Percentiles rank a stretch among this genome's conserved stretches.
phyloP scores from a whole-genome alignment of 140 eudicot genomes.

The Cichorium intybus region DNA sequence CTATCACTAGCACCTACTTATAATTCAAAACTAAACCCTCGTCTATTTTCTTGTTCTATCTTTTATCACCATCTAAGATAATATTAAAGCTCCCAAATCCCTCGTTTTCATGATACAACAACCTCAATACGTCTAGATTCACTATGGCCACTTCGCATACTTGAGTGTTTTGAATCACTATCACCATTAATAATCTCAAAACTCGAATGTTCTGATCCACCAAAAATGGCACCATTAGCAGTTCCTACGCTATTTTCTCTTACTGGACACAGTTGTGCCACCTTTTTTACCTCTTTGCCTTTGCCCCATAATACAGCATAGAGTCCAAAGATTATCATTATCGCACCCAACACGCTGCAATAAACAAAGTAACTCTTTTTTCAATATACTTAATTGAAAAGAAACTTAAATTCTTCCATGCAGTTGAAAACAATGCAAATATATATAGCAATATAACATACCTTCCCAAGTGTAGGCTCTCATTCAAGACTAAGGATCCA shows the following conservation, averaged over 20 bases:
- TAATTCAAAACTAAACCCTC: background rate
- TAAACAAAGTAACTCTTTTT: background rate
- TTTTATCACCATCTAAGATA: background rate
- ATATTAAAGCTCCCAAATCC: background rate
- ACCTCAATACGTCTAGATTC: slow-evolving; percentile 26
- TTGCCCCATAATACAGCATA: slow-evolving; percentile 51
- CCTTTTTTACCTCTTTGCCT: slow-evolving; percentile 37
- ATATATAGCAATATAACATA: background rate
- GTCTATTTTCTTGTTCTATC: background rate
- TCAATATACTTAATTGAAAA: background rate
- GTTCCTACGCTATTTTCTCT: slow-evolving; percentile 18
- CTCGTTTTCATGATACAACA: slow-evolving; percentile 2
- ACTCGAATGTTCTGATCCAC: slow-evolving; percentile 13
- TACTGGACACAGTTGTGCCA: slow-evolving; percentile 19
- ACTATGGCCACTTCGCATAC: slow-evolving; percentile 16
- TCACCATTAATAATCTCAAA: slow-evolving; percentile 19
- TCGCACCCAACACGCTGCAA: slow-evolving; percentile 43
- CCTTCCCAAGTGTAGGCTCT: slow-evolving; percentile 59
- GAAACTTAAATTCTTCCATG: background rate
- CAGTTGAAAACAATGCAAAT: background rate
- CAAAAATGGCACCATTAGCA: slow-evolving; percentile 1
- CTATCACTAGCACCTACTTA: slow-evolving; percentile 4
- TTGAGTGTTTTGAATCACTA: slow-evolving; percentile 26
- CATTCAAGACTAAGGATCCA: slow-evolving; percentile 48
- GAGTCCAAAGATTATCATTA: slow-evolving; percentile 35